A percentile compares a stretch with the other conserved stretches of the same genome.
Conservation (phyloP, 768 basidiomycete species). For the Rickenella mellea region DNA sequence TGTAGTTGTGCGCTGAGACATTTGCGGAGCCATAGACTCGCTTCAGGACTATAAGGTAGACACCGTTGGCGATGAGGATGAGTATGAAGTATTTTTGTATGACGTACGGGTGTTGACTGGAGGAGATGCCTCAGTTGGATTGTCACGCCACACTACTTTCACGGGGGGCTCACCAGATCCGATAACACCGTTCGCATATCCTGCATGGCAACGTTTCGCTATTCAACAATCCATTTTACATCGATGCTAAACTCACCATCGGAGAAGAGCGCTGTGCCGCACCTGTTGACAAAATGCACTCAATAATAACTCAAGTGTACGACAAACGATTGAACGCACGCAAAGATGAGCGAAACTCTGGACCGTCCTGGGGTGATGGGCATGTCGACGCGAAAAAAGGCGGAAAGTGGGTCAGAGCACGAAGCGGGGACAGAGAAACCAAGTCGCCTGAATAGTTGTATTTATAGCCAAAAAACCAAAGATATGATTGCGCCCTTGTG, state of each 20-base stretch:
- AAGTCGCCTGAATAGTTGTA: too few relatives aligned
- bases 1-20: constrained; percentile 46
- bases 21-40: constrained; percentile 57
- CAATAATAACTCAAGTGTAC: constrained; percentile 1
- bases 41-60: constrained; percentile 42
- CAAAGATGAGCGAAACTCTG: constrained; percentile 77
- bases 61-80: constrained; percentile 6
- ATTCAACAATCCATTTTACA: neutral
- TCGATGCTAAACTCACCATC: constrained; percentile 61
- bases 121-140: constrained; percentile 2
- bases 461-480: too few relatives aligned
- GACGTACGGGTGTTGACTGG: constrained; percentile 60
- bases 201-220: constrained; percentile 22
- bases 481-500: too few relatives aligned
- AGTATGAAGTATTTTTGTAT: neutral
- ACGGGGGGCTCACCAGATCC: constrained; percentile 49
- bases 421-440: too few relatives aligned
- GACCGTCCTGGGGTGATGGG: constrained; percentile 21
- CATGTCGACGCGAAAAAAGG: too few relatives aligned
- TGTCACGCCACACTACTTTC: neutral
- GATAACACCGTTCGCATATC: constrained; percentile 76
- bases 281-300: constrained; percentile 30
- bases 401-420: too few relatives aligned
- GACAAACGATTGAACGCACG: constrained; percentile 35
- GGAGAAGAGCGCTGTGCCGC: constrained; percentile 82